Evolutionary conservation across 768 basidiomycete species (phyloP).

Genomic region (Serendipita vermifera): DNA sequence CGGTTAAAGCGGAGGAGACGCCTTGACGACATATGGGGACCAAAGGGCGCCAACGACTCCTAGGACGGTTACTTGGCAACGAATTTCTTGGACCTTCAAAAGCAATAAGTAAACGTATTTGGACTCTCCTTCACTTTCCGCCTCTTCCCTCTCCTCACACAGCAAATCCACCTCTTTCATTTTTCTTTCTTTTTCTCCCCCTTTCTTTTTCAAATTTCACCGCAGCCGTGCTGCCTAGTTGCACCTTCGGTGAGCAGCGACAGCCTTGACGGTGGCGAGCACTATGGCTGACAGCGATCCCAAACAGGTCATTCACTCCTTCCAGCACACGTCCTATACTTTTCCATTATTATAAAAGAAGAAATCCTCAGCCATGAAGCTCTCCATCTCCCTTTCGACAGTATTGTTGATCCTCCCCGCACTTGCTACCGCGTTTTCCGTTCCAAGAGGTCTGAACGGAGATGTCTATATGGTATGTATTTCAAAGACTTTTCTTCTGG

Average conservation of each 20-base stretch:
- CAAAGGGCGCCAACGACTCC: too few relatives aligned
- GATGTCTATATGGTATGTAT: neutral
- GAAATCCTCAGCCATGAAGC: neutral
- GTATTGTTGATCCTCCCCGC: neutral
- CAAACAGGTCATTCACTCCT: slow-evolving; percentile 7
- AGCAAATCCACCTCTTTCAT: neutral
- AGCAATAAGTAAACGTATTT: too few relatives aligned
- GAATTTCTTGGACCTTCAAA: too few relatives aligned
- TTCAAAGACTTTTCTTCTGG: neutral
- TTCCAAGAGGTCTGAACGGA: neutral
- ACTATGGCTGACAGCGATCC: neutral
- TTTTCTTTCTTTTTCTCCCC: neutral
- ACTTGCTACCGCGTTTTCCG: neutral
- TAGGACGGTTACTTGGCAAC: too few relatives aligned
- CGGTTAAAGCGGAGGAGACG: too few relatives aligned
- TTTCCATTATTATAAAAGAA: neutral
- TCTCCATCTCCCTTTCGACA: neutral
- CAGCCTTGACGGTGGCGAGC: neutral
- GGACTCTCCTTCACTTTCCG: too few relatives aligned
- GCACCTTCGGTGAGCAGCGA: slow-evolving; percentile 4
- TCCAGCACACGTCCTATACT: slow-evolving; percentile 3
- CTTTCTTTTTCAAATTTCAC: neutral
- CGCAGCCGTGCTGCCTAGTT: slow-evolving; percentile 9
- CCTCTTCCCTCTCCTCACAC: too few relatives aligned
- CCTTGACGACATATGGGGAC: too few relatives aligned